Conservation (phyloP, 2,329 filamentous ascomycete species). For the Incumbomyces delicatus region DNA sequence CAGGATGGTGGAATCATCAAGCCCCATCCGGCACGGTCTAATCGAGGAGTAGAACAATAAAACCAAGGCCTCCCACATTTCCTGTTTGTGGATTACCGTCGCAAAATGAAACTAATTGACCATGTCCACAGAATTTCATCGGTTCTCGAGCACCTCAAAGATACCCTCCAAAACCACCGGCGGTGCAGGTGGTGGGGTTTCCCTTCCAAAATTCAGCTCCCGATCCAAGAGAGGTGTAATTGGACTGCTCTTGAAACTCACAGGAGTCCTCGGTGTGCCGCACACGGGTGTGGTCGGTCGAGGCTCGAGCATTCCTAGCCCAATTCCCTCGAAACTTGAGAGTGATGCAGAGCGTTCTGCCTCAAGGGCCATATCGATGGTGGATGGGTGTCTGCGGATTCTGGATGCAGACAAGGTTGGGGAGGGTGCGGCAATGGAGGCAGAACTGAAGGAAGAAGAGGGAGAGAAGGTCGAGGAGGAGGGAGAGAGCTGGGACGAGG, state of each 20-base stretch:
- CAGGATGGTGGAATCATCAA: no score
- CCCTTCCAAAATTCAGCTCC: neutral
- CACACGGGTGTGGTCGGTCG: slow-evolving; percentile 22
- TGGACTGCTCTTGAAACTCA: neutral
- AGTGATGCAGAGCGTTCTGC: slow-evolving; percentile 32
- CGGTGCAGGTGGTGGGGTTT: slow-evolving; percentile 5
- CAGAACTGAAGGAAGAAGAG: slow-evolving; percentile 19
- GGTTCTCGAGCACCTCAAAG: slow-evolving; percentile 36
- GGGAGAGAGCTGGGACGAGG: neutral
- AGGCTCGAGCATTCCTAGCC: slow-evolving; percentile 36
- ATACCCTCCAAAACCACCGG: slow-evolving; percentile 37
- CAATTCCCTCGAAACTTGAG: slow-evolving; percentile 28
- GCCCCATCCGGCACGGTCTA: no score
- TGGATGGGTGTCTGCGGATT: slow-evolving; percentile 33
- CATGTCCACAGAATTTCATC: neutral
- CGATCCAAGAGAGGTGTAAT: neutral
- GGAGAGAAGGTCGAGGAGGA: slow-evolving; percentile 20
- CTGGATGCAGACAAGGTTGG: slow-evolving; percentile 19
- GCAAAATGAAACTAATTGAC: no score
- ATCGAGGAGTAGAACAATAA: no score
- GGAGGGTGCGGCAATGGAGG: slow-evolving; percentile 4
- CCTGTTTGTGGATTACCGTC: no score
- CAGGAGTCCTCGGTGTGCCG: neutral
- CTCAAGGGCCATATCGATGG: slow-evolving; percentile 34
- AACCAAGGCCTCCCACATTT: no score